A percentile compares a stretch with the other conserved stretches of the same genome.
These are phyloP conservation scores for Erythrobasidium hasegawianum DNA, from an alignment of 1,284 basidiomycete genomes.

Conservation along the genomic window DNA sequence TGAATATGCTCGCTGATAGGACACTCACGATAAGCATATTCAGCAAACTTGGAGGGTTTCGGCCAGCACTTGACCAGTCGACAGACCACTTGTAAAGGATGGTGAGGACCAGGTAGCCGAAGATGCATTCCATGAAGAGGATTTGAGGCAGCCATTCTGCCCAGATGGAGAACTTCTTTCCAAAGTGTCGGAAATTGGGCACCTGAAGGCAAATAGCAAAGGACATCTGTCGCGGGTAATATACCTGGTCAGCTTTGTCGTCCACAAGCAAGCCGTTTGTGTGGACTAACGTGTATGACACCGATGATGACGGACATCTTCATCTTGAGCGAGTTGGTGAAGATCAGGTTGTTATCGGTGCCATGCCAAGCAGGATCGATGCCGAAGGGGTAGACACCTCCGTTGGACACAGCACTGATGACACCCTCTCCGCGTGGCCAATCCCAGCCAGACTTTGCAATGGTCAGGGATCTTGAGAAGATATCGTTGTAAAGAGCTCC, in stretches of 20 bases:
- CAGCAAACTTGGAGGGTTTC: conserved; percentile 78
- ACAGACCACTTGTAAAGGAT: conserved; percentile 97
- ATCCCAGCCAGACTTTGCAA: conserved; percentile 86
- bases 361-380: conserved; percentile 95
- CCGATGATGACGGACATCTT: conserved; percentile 98
- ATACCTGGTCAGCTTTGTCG: no score
- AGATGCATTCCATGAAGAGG: conserved; percentile 94
- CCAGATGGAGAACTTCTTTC: conserved; percentile 76
- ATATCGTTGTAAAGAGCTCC: conserved; percentile 99
- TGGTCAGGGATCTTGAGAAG: conserved; percentile 85
- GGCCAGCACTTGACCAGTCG: conserved; percentile 71
- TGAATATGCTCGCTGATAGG: no score
- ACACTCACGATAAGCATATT: conserved; percentile 32
- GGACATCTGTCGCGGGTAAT: no score
- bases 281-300: conserved; percentile 89
- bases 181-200: conserved; percentile 91
- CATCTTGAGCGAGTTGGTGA: conserved; percentile 99
- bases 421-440: conserved; percentile 58
- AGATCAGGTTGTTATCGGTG: conserved; percentile 84
- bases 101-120: conserved; percentile 86
- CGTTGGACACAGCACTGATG: conserved; percentile 59
- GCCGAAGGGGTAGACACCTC: conserved; percentile 82
- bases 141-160: conserved; percentile 96
- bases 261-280: no score
- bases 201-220: conserved; percentile 94